phyloP scores from a whole-genome alignment of 1,139 yeast species.

The Nematodospora anomalae region DNA sequence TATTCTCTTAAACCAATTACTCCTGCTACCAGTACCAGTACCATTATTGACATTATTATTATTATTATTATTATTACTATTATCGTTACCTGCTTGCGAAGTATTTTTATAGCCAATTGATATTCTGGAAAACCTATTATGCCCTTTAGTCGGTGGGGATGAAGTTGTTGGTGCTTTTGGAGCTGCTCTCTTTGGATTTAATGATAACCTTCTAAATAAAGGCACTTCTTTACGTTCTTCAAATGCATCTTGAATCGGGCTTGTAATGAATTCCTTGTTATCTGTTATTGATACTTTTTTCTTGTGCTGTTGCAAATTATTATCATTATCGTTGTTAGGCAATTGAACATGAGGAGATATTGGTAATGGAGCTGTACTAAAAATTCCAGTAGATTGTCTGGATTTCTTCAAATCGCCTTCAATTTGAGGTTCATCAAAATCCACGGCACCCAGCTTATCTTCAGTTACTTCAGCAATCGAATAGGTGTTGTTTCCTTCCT shows the following conservation, averaged over 20 bases:
- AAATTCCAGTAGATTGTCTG: slow-evolving; percentile 29
- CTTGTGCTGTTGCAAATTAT: slow-evolving; percentile 2
- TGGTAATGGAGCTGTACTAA: slow-evolving; percentile 21
- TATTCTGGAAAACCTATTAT: slow-evolving; percentile 28
- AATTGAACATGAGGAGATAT: slow-evolving; percentile 13
- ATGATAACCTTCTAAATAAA: slow-evolving; percentile 31
- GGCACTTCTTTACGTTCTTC: slow-evolving; percentile 13
- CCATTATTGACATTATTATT: slow-evolving; percentile 12
- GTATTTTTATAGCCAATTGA: slow-evolving; percentile 18
- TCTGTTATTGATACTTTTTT: slow-evolving; percentile 8
- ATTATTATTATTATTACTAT: slow-evolving; percentile 14
- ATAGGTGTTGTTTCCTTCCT: slow-evolving; percentile 16
- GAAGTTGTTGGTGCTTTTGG: slow-evolving; percentile 37
- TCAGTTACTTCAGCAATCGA: slow-evolving; percentile 20
- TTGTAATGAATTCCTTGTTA: slow-evolving; percentile 9
- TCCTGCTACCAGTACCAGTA: slow-evolving; percentile 15
- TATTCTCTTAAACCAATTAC: slow-evolving; percentile 42
- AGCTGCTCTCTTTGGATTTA: slow-evolving; percentile 48
- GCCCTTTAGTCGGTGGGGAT: slow-evolving; percentile 15
- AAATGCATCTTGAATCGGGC: slow-evolving; percentile 49
- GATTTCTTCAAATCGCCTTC: slow-evolving; percentile 17
- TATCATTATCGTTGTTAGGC: slow-evolving; percentile 13
- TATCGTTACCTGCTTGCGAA: slow-evolving; percentile 7
- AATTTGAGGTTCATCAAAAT: slow-evolving; percentile 8
- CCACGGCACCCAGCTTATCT: slow-evolving; percentile 6